These are phyloP conservation scores for Scenedesmus sp. DNA, from an alignment of 163 green algal species.

Conservation along the genomic window DNA sequence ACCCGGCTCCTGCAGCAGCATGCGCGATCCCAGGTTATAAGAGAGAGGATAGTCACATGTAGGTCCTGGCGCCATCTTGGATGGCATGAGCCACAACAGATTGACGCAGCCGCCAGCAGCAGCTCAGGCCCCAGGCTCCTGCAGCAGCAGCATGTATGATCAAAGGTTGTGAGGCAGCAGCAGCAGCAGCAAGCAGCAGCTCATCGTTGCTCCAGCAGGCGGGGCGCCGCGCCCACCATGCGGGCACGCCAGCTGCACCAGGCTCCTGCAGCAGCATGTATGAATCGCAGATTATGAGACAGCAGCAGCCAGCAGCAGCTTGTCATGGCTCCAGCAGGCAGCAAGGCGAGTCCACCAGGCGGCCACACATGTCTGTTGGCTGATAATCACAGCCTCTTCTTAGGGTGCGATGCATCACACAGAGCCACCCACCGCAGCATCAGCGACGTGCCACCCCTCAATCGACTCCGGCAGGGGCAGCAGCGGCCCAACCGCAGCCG, in stretches of 20 bases:
- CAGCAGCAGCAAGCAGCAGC: no score
- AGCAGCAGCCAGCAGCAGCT: neutral
- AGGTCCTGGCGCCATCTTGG: neutral
- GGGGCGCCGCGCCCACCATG: neutral
- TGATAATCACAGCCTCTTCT: no score
- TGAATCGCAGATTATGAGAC: no score
- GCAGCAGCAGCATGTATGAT: neutral
- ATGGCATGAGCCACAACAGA: no score
- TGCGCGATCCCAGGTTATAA: no score
- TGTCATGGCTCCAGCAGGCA: no score
- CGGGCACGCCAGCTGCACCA: slow-evolving; percentile 9
- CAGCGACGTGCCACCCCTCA: slow-evolving; percentile 54
- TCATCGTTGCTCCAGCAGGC: no score
- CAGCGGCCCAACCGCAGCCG: neutral
- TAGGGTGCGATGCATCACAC: neutral
- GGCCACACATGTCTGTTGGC: neutral
- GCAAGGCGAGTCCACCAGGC: no score
- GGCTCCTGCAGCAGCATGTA: neutral
- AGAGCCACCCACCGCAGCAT: slow-evolving; percentile 13
- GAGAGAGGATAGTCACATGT: neutral
- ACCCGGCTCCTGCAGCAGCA: neutral
- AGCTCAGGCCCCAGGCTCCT: neutral
- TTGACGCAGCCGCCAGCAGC: neutral
- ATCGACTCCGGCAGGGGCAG: slow-evolving; percentile 17
- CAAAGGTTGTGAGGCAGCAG: no score